Evolutionary conservation across 2,329 filamentous ascomycete species (phyloP).

Genomic region (Endocalyx cinctus): DNA sequence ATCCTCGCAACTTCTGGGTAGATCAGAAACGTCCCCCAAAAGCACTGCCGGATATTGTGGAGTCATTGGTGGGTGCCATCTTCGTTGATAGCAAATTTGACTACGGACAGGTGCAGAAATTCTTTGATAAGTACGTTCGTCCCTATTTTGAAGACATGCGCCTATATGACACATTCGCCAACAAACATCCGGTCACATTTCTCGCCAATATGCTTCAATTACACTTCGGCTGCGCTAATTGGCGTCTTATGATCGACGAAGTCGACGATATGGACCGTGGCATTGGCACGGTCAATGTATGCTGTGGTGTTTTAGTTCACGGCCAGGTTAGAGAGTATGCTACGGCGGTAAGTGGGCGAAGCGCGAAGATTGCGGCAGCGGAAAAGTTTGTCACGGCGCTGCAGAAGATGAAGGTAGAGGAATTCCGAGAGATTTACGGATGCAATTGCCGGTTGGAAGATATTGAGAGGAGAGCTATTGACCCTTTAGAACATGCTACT

Average conservation of each 20-base stretch:
- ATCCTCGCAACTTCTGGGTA: conserved; percentile 65
- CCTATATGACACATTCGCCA: conserved; percentile 82
- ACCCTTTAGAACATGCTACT: conserved; percentile 11
- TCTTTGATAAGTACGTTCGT: conserved; percentile 71
- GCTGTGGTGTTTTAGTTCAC: conserved; percentile 75
- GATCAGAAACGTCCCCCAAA: conserved; percentile 63
- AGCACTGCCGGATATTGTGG: conserved; percentile 76
- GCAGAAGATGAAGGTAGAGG: conserved; percentile 39
- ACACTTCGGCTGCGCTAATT: conserved; percentile 59
- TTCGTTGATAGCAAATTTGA: conserved; percentile 87
- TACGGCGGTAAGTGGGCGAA: conserved; percentile 59
- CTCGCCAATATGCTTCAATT: conserved; percentile 60
- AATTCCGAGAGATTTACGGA: conserved; percentile 55
- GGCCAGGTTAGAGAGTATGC: conserved; percentile 59
- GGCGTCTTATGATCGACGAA: conserved; percentile 51
- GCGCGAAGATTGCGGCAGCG: conserved; percentile 67
- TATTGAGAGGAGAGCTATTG: conserved; percentile 2
- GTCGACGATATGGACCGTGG: conserved; percentile 34
- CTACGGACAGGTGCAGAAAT: conserved; percentile 65
- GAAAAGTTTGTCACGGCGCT: conserved; percentile 51
- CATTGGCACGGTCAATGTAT: conserved; percentile 46
- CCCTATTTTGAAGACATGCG: conserved; percentile 82
- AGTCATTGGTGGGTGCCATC: conserved; percentile 83
- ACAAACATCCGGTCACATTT: conserved; percentile 77
- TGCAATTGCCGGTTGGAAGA: conserved; percentile 55